These are phyloP conservation scores for Euphorbia peplus DNA, from an alignment of 345 rosid genomes.

Conservation along the genomic window DNA sequence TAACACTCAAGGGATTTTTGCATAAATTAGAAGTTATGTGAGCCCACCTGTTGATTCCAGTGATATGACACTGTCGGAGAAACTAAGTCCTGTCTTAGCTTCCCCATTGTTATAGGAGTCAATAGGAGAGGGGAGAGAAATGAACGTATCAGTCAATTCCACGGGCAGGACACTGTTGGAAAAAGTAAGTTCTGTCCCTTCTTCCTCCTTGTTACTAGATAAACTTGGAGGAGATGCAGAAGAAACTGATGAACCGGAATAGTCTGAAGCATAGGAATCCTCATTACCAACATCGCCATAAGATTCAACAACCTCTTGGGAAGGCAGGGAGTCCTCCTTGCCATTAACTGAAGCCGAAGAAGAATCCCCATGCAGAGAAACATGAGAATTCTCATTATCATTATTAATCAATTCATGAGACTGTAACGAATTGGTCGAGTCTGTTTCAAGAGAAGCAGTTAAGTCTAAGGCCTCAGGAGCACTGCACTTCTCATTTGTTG, in stretches of 20 bases:
- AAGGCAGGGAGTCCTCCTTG: slow-evolving; percentile 18
- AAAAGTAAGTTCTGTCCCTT: slow-evolving; percentile 5
- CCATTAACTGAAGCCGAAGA: slow-evolving; percentile 19
- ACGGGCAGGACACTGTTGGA: slow-evolving; percentile 26
- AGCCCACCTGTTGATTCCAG: slow-evolving; percentile 38
- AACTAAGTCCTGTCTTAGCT: slow-evolving; percentile 5
- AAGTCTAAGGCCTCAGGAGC: slow-evolving; percentile 19
- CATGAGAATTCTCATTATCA: slow-evolving; percentile 14
- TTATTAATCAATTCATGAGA: slow-evolving; percentile 16
- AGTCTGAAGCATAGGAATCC: slow-evolving; percentile 19
- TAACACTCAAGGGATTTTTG: slow-evolving; percentile 1
- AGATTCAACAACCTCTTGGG: slow-evolving; percentile 9
- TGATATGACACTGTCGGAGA: slow-evolving; percentile 29
- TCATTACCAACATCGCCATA: slow-evolving; percentile 7
- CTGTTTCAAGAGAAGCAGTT: slow-evolving; percentile 17
- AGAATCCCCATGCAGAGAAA: slow-evolving; percentile 16
- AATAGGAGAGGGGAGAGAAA: slow-evolving; percentile 5
- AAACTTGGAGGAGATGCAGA: slow-evolving; percentile 8
- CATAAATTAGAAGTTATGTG: neutral
- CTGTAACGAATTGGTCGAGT: slow-evolving; percentile 14
- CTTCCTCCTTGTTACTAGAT: slow-evolving; percentile 18
- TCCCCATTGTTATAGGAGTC: slow-evolving; percentile 17
- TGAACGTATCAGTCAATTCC: neutral
- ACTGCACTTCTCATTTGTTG: slow-evolving; percentile 7
- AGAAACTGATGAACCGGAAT: slow-evolving; percentile 14